A percentile compares a stretch with the other conserved stretches of the same genome.
These are phyloP conservation scores for Silene latifolia DNA, from an alignment of 148 eudicot genomes.

Conservation along the genomic window DNA sequence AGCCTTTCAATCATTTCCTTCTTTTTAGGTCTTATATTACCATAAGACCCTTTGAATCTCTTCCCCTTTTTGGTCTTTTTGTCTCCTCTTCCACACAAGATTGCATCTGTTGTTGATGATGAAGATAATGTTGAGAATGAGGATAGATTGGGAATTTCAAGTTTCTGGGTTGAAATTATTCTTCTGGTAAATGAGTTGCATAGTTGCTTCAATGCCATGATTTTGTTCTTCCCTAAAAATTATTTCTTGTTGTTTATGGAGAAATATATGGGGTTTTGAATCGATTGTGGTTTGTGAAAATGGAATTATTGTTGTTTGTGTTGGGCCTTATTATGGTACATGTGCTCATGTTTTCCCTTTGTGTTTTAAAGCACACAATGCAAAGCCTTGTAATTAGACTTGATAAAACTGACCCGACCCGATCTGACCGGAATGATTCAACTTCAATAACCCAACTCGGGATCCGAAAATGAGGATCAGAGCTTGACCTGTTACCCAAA, in stretches of 20 bases:
- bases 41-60: constrained; percentile 84
- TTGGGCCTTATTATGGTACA: no score
- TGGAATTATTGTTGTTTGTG: background rate
- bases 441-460: no score
- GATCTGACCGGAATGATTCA: no score
- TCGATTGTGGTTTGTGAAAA: background rate
- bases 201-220: constrained; percentile 55
- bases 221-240: background rate
- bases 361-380: no score
- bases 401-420: no score
- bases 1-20: constrained; percentile 71
- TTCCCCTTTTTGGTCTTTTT: constrained; percentile 91
- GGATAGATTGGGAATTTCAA: constrained; percentile 21
- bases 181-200: constrained; percentile 41
- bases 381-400: no score
- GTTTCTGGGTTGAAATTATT: constrained; percentile 30
- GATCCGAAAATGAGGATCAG: no score
- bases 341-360: no score
- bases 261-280: background rate
- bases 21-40: constrained; percentile 74
- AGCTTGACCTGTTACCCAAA: no score
- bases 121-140: constrained; percentile 17
- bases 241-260: no score
- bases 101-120: constrained; percentile 27
- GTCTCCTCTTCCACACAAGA: constrained; percentile 88